Base-by-base conservation (phyloP, 805 yeast species). In the Metschnikowia shivogae region DNA sequence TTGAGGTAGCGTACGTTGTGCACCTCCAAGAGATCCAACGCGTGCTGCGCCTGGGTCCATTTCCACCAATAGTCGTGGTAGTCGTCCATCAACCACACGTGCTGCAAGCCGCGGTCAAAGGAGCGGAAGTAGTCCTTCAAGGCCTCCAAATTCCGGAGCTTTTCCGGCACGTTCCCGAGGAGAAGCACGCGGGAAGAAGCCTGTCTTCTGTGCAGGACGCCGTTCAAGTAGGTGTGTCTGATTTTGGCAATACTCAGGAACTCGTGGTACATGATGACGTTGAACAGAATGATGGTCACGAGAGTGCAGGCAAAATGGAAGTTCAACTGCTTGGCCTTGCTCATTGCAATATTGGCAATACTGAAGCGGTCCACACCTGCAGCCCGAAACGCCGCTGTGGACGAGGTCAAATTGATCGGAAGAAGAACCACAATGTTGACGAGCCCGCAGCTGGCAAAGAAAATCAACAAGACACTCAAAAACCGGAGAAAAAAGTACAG, bases 401-500 rank as follows among this genome's bases (percentile, higher is more conserved):
- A 55, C 1, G 82, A 80, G 1, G 69, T 63, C 39, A 65, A 60
- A 60, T 88, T 88, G 1, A 87, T 66, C 0, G 93, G 90, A 2
- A 86, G 54, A 28, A 89, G 64, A 0, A 84, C 63, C 0, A 87
- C 76, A 24, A 85, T 63, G 44, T 80, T 77, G 9, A 84, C 47
- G 0, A 76, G 42, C 0, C 87, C 82, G 19, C 84, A 60, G 0
- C 74, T 70, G 1, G 67, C 53, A 55, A 83, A 84, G 37, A 83
- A 68, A 1, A 74, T 48, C 28, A 79, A 56, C 9, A 85, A 56
- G 4, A 82, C 64, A 39, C 68, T 61, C 37, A 88, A 56, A 54
- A 76, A 87, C 40, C 96, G 62, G 2, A 87, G 55, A 51, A 86
- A 83, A 56, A 84, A 82, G 59, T 84, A 87, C 0, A 89, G 81